These are phyloP conservation scores for Exophiala dermatitidis DNA, from an alignment of 2,329 filamentous ascomycete species.

Conservation along the genomic window DNA sequence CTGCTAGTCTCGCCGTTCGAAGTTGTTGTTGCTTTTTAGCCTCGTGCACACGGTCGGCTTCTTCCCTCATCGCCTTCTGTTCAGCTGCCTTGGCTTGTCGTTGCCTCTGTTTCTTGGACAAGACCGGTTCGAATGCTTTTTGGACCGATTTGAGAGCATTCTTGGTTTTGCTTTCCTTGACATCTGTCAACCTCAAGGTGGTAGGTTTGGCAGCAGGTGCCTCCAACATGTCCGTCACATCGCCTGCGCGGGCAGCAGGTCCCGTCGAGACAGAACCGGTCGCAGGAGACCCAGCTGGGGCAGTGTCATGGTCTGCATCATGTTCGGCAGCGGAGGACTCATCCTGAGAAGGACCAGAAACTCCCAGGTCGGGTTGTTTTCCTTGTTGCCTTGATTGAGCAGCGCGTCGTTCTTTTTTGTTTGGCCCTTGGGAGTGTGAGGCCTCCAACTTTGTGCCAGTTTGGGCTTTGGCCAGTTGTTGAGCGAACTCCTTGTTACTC, in stretches of 20 bases:
- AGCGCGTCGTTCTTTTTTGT: conserved; percentile 39
- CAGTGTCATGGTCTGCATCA: conserved; percentile 68
- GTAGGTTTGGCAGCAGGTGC: conserved; percentile 59
- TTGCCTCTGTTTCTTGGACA: conserved; percentile 94
- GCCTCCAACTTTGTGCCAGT: conserved; percentile 56
- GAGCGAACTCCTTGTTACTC: conserved; percentile 69
- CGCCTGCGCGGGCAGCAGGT: conserved; percentile 52
- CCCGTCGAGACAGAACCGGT: conserved; percentile 32
- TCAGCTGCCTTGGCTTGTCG: conserved; percentile 83
- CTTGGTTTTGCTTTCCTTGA: conserved; percentile 47
- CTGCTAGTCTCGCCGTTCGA: conserved; percentile 69
- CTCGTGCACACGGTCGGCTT: conserved; percentile 72
- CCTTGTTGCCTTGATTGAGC: conserved; percentile 38
- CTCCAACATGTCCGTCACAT: conserved; percentile 90
- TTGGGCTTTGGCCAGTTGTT: conserved; percentile 63
- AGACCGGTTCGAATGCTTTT: conserved; percentile 58
- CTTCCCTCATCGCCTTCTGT: conserved; percentile 65
- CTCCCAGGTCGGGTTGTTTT: conserved; percentile 43
- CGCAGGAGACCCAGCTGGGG: conserved; percentile 59
- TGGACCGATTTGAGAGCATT: conserved; percentile 54
- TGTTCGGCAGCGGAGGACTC: conserved; percentile 67
- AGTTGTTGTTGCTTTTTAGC: conserved; percentile 73
- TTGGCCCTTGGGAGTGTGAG: conserved; percentile 27
- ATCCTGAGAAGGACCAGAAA: conserved; percentile 46
- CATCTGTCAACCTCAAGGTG: conserved; percentile 70